A percentile compares a stretch with the other conserved stretches of the same genome.
phyloP scores from a whole-genome alignment of 805 yeast genomes.

The Clavispora asparagi region DNA sequence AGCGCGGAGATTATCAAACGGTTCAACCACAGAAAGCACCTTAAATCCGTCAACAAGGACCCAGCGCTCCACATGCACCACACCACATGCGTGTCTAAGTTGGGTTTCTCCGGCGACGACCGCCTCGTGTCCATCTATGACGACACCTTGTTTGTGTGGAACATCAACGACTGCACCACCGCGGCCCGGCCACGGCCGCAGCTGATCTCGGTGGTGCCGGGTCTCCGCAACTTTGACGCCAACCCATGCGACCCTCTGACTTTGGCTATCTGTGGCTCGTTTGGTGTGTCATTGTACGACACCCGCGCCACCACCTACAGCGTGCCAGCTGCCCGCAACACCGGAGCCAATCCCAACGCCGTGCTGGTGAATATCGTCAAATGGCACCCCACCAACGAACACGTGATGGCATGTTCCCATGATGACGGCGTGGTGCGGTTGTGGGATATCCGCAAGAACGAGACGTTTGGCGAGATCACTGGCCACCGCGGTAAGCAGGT shows the following conservation, averaged over 20 bases:
- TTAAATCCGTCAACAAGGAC: slow-evolving; percentile 30
- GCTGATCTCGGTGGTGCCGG: slow-evolving; percentile 46
- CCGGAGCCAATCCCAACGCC: background rate
- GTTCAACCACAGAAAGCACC: slow-evolving; percentile 71
- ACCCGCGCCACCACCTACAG: slow-evolving; percentile 46
- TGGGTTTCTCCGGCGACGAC: slow-evolving; percentile 27
- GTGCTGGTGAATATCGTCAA: slow-evolving; percentile 40
- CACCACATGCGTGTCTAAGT: slow-evolving; percentile 22
- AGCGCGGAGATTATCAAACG: slow-evolving; percentile 73
- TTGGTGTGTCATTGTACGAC: slow-evolving; percentile 74
- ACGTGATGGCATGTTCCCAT: slow-evolving; percentile 62
- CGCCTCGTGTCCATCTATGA: slow-evolving; percentile 60
- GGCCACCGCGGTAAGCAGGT: slow-evolving; percentile 52
- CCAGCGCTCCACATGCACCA: slow-evolving; percentile 15
- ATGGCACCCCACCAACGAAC: slow-evolving; percentile 62
- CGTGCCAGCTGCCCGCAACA: slow-evolving; percentile 21
- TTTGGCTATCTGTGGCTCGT: slow-evolving; percentile 60
- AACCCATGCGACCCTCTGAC: slow-evolving; percentile 45
- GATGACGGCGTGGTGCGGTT: slow-evolving; percentile 51
- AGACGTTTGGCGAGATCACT: slow-evolving; percentile 45
- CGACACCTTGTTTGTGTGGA: slow-evolving; percentile 75
- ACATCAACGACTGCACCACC: slow-evolving; percentile 49
- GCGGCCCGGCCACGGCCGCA: slow-evolving; percentile 43
- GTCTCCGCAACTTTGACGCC: slow-evolving; percentile 48
- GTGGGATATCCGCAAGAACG: slow-evolving; percentile 71